A percentile compares a stretch with the other conserved stretches of the same genome.
These are phyloP conservation scores for Amauroascus niger DNA, from an alignment of 2,329 filamentous ascomycete genomes.

Conservation along the genomic window DNA sequence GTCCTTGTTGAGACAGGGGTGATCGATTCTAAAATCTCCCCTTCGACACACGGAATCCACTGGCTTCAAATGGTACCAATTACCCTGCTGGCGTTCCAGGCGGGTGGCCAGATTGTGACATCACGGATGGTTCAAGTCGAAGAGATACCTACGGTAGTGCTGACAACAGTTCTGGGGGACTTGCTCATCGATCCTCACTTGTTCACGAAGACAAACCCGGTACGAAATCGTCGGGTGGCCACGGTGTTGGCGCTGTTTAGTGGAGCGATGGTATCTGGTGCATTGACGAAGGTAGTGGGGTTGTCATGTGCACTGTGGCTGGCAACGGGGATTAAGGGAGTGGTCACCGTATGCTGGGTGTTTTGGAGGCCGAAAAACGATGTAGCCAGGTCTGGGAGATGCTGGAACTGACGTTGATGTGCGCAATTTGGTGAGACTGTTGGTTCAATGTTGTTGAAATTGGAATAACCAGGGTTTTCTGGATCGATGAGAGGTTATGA, in stretches of 20 bases:
- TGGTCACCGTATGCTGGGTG: slow-evolving; percentile 29
- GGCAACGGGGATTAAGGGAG: slow-evolving; percentile 30
- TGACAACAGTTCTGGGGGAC: slow-evolving; percentile 35
- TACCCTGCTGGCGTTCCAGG: slow-evolving; percentile 33
- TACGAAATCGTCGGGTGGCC: slow-evolving; percentile 29
- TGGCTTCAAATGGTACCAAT: slow-evolving; percentile 34
- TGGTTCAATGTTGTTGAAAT: no score
- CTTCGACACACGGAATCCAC: slow-evolving; percentile 25
- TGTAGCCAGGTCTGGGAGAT: neutral
- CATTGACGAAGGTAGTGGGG: slow-evolving; percentile 28
- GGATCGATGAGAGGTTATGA: neutral
- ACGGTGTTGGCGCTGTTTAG: slow-evolving; percentile 33
- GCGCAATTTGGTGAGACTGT: neutral
- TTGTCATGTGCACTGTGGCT: slow-evolving; percentile 35
- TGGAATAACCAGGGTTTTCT: no score
- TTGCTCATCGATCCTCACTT: slow-evolving; percentile 30
- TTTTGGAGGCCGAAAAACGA: slow-evolving; percentile 25
- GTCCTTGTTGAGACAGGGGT: slow-evolving; percentile 28
- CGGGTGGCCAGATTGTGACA: slow-evolving; percentile 33
- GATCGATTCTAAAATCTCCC: slow-evolving; percentile 26
- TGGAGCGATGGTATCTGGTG: slow-evolving; percentile 35
- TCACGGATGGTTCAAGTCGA: slow-evolving; percentile 31
- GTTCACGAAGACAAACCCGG: slow-evolving; percentile 22
- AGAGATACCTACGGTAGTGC: slow-evolving; percentile 36
- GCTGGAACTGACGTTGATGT: neutral